These are phyloP conservation scores for Mycena polygramma DNA, from an alignment of 768 basidiomycete genomes.

Conservation along the genomic window DNA sequence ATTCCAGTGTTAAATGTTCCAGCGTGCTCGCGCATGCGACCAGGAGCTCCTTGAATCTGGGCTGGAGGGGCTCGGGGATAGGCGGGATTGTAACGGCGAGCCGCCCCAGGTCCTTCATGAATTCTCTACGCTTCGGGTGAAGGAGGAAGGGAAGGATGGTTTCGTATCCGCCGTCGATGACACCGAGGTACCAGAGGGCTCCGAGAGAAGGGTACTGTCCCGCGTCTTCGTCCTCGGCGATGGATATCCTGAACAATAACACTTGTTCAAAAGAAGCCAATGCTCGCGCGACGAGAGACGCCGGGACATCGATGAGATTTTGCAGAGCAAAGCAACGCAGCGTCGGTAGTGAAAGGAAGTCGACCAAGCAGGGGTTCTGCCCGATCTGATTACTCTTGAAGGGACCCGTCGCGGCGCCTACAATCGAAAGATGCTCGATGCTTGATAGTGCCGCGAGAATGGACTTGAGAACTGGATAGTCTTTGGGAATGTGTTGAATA, in stretches of 20 bases:
- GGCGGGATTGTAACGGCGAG: slow-evolving; percentile 2
- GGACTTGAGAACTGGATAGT: not conserved
- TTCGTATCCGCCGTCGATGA: not conserved
- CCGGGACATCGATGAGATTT: not conserved
- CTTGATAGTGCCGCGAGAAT: slow-evolving; percentile 1
- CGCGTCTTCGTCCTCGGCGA: not conserved
- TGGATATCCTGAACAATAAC: not conserved
- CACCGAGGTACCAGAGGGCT: not conserved
- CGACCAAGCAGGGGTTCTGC: not conserved
- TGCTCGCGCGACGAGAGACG: not conserved
- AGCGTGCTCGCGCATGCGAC: not conserved
- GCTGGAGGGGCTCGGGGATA: not conserved
- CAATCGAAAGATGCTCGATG: slow-evolving; percentile 14
- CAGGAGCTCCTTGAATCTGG: not conserved
- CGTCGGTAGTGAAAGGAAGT: not conserved
- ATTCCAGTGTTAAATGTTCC: not conserved
- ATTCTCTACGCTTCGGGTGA: not conserved
- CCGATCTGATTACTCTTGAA: not conserved
- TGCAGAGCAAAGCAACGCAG: not conserved
- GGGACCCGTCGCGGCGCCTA: not conserved
- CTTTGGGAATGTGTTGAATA: not conserved
- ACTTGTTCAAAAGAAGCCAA: not conserved
- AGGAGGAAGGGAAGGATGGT: not conserved
- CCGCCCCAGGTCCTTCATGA: not conserved
- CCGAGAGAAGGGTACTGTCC: not conserved